Conservation (phyloP, 345 rosid genomes). For the Ailanthus altissimus region DNA sequence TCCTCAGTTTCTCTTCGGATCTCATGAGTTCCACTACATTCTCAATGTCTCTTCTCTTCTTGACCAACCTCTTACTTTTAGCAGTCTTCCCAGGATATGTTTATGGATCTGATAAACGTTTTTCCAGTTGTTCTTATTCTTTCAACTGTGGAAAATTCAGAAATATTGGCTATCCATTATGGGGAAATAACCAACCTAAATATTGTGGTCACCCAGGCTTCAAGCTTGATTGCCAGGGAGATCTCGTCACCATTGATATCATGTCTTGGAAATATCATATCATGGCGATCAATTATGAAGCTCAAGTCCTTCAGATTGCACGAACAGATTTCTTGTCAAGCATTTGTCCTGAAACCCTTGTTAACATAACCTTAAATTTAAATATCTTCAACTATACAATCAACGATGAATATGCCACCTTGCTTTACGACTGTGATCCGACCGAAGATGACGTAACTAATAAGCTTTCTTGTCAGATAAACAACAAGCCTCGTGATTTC, state of each 20-base stretch:
- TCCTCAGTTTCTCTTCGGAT: slow-evolving; percentile 1
- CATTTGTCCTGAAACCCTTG: slow-evolving; percentile 4
- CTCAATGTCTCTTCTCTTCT: not conserved
- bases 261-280: slow-evolving; percentile 8
- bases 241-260: not conserved
- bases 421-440: slow-evolving; percentile 11
- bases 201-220: slow-evolving; percentile 26
- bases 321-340: not conserved
- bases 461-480: slow-evolving; percentile 2
- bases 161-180: slow-evolving; percentile 25
- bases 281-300: not conserved
- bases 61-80: not conserved
- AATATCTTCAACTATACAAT: not conserved
- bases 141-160: slow-evolving; percentile 16
- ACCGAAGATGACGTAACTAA: not conserved
- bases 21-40: not conserved
- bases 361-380: not conserved
- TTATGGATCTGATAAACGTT: not conserved
- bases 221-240: slow-evolving; percentile 19
- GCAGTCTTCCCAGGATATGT: not conserved
- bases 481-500: not conserved
- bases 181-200: not conserved
- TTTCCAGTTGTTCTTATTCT: not conserved
- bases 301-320: slow-evolving; percentile 15
- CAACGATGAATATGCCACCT: slow-evolving; percentile 1